Conservation (phyloP, 306 rosid species). For the Quercus berberidifolia region DNA sequence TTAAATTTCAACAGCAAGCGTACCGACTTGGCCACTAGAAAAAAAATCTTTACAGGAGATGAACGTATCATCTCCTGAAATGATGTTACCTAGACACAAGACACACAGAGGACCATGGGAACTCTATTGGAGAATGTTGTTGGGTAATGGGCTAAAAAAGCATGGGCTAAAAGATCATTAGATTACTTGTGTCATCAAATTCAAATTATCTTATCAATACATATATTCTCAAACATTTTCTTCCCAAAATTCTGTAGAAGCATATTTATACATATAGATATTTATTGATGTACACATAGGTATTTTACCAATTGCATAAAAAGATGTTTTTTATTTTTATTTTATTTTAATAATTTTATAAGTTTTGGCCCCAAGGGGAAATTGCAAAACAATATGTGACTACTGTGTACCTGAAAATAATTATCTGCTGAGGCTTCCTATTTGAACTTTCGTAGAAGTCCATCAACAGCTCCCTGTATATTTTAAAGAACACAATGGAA, state of each 20-base stretch:
- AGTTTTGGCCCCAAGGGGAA: too few species aligned
- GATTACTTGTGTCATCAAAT: background rate
- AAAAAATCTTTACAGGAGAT: background rate
- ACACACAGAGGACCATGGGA: background rate
- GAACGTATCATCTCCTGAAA: background rate
- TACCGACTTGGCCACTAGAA: background rate
- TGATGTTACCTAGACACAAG: background rate
- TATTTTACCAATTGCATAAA: too few species aligned
- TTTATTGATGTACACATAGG: background rate
- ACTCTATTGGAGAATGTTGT: background rate
- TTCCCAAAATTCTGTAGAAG: background rate
- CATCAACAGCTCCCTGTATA: constrained; percentile 25
- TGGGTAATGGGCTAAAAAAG: background rate
- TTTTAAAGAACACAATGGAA: background rate
- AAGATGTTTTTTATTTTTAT: too few species aligned
- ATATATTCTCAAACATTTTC: background rate
- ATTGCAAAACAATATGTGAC: too few species aligned
- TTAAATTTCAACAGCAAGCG: background rate
- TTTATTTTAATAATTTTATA: too few species aligned
- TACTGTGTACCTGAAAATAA: constrained; percentile 33
- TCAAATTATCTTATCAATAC: background rate
- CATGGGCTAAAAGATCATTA: background rate
- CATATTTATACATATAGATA: background rate
- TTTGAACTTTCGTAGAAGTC: constrained; percentile 22
- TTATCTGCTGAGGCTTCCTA: constrained; percentile 29